Percentiles rank a stretch among this genome's conserved stretches.
Evolutionary conservation across 2,329 filamentous ascomycete species (phyloP).

Genomic region (Periconia sp.): DNA sequence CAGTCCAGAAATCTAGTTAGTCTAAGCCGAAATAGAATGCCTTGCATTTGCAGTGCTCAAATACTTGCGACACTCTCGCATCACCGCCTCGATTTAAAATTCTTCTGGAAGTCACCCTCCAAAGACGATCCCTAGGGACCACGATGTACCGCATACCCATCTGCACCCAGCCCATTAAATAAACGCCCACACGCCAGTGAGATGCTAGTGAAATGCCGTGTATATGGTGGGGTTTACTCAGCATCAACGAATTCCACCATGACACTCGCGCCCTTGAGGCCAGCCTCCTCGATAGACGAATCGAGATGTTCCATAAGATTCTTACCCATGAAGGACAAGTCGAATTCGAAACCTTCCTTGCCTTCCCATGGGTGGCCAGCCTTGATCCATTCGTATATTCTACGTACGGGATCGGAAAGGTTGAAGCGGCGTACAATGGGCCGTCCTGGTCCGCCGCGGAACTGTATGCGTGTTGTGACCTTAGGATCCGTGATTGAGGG

Average conservation of each 20-base stretch:
- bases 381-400: conserved; percentile 97
- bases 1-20: too few species aligned
- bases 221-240: conserved; percentile 7
- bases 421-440: conserved; percentile 87
- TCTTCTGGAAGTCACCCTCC: too few species aligned
- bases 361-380: conserved; percentile 79
- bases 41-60: too few species aligned
- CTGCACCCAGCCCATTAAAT: neutral
- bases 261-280: conserved; percentile 89
- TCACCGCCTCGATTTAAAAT: too few species aligned
- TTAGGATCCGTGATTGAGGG: conserved; percentile 70
- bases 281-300: conserved; percentile 76
- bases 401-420: conserved; percentile 75
- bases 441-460: conserved; percentile 72
- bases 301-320: conserved; percentile 82
- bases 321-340: conserved; percentile 85
- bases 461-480: conserved; percentile 86
- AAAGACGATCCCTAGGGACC: too few species aligned
- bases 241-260: conserved; percentile 80
- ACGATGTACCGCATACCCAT: neutral
- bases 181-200: neutral
- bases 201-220: neutral
- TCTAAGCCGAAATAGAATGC: too few species aligned
- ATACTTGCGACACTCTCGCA: too few species aligned
- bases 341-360: conserved; percentile 79